phyloP scores from a whole-genome alignment of 1,284 basidiomycete genomes.

The Porodaedalea pini region DNA sequence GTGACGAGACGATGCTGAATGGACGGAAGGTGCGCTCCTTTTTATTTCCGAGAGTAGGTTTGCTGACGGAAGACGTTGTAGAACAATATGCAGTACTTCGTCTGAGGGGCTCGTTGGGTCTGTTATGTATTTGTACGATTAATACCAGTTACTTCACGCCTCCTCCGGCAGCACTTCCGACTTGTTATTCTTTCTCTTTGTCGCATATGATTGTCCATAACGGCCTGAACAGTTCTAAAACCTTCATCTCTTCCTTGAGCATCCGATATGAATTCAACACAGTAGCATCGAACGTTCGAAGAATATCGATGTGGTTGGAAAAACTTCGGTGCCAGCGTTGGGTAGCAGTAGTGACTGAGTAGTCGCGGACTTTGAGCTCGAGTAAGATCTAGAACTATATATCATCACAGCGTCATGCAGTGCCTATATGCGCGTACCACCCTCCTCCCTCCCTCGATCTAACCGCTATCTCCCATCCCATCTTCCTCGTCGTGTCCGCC shows the following conservation, averaged over 20 bases:
- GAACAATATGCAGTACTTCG: conserved; percentile 63
- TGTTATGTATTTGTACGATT: not conserved
- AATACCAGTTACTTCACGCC: not conserved
- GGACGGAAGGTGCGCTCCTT: conserved; percentile 52
- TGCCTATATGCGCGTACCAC: not conserved
- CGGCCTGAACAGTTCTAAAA: not conserved
- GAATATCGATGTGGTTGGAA: not conserved
- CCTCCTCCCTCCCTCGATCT: not conserved
- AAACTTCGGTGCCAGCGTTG: not conserved
- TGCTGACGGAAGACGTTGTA: conserved; percentile 26
- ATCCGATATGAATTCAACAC: not conserved
- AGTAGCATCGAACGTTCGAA: not conserved
- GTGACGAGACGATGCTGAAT: conserved; percentile 65
- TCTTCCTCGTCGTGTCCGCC: not conserved
- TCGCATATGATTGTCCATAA: too few species aligned
- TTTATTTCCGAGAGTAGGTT: conserved; percentile 29
- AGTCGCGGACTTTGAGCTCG: not conserved
- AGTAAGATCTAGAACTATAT: not conserved
- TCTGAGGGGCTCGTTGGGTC: conserved; percentile 33
- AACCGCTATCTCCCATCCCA: not conserved
- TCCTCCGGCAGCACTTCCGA: not conserved
- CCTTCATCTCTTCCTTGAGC: too few species aligned
- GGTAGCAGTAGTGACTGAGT: not conserved
- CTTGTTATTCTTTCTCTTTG: not conserved
- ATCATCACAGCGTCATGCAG: not conserved